phyloP scores from a whole-genome alignment of 768 basidiomycete genomes.

The Mycena indigotica region DNA sequence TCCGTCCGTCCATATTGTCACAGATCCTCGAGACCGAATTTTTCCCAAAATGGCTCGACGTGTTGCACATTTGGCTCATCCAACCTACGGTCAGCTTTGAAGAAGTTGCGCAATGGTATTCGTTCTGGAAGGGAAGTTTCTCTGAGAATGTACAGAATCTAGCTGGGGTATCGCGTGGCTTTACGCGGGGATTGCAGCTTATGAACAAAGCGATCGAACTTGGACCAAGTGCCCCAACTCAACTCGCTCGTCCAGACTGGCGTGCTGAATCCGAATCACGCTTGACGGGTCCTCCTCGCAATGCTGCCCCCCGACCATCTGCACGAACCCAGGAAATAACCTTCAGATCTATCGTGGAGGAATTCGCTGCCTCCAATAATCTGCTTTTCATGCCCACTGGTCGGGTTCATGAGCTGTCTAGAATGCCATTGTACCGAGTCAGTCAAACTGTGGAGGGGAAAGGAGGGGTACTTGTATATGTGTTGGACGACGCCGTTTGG shows the following conservation, averaged over 20 bases:
- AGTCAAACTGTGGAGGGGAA: conserved; percentile 78
- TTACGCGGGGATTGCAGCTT: conserved; percentile 84
- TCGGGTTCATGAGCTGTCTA: conserved; percentile 77
- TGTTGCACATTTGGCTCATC: conserved; percentile 90
- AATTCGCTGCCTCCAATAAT: conserved; percentile 81
- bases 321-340: conserved; percentile 79
- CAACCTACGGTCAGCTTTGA: conserved; percentile 86
- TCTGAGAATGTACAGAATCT: conserved; percentile 69
- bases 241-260: conserved; percentile 69
- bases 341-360: conserved; percentile 92
- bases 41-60: conserved; percentile 96
- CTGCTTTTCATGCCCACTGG: conserved; percentile 89
- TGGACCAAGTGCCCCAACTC: conserved; percentile 72
- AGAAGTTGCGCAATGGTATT: conserved; percentile 93
- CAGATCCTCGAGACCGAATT: conserved; percentile 90
- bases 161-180: conserved; percentile 72
- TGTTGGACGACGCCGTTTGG: conserved; percentile 94
- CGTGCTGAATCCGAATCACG: conserved; percentile 45
- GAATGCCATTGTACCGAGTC: conserved; percentile 89
- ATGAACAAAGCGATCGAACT: conserved; percentile 95
- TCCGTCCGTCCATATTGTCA: conserved; percentile 76
- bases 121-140: conserved; percentile 83
- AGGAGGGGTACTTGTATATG: conserved; percentile 86
- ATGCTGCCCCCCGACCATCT: conserved; percentile 39
- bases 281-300: conserved; percentile 33